These are phyloP conservation scores for Fraxinus anomala DNA, from an alignment of 257 asterid species.

Conservation along the genomic window DNA sequence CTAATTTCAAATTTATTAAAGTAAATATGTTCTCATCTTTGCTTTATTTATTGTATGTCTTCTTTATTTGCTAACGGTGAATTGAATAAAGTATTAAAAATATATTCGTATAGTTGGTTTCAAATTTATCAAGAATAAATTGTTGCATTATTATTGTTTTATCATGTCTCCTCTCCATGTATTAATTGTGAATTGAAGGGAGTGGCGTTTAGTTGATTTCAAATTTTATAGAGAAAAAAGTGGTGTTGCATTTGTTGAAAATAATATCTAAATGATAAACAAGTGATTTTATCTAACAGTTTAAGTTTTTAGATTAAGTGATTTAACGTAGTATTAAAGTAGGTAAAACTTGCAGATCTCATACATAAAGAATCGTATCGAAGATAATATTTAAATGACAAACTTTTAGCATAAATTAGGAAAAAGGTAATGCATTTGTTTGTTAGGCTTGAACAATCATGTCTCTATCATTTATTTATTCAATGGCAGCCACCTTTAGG, in stretches of 20 bases:
- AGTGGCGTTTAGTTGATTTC: not conserved
- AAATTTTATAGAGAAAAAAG: not conserved
- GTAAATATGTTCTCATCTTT: not conserved
- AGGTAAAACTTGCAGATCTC: too few species aligned
- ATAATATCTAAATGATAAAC: too few species aligned
- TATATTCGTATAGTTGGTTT: not conserved
- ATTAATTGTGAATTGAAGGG: not conserved
- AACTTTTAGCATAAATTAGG: not conserved
- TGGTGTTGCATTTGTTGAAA: not conserved
- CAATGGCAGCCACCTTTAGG: not conserved
- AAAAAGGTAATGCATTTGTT: slow-evolving; percentile 15
- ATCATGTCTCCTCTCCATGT: not conserved
- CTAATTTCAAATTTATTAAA: too few species aligned
- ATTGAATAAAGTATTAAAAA: not conserved
- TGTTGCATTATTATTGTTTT: not conserved
- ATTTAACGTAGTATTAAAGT: too few species aligned
- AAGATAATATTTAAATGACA: not conserved
- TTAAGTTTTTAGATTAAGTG: too few species aligned
- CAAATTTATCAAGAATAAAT: not conserved
- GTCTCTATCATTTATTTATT: not conserved
- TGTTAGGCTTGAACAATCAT: slow-evolving; percentile 9
- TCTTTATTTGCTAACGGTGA: not conserved
- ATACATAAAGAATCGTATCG: too few species aligned
- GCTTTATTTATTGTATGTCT: not conserved
- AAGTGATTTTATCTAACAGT: too few species aligned